A percentile compares a stretch with the other conserved stretches of the same genome.
These are phyloP conservation scores for Pyrenula massariospora DNA, from an alignment of 495 filamentous ascomycete species.

Conservation along the genomic window DNA sequence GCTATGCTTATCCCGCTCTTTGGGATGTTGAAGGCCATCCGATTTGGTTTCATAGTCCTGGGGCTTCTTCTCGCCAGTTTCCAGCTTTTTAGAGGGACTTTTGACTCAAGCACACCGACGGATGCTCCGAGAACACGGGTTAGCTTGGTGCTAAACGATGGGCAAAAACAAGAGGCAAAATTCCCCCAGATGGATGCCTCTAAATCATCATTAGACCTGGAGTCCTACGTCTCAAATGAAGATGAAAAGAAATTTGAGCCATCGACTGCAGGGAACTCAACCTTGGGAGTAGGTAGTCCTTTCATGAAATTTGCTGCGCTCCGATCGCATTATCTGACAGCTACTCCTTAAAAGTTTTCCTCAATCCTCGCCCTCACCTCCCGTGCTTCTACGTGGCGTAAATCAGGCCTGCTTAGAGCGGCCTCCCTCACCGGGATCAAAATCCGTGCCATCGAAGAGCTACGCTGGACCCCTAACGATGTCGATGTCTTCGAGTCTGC, in stretches of 20 bases:
- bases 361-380: constrained; percentile 9
- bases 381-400: constrained; percentile 7
- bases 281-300: constrained; percentile 1
- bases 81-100: background rate
- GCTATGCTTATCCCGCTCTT: background rate
- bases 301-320: background rate
- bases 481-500: constrained; percentile 4
- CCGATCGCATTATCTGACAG: background rate
- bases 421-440: constrained; percentile 7
- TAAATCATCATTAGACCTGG: background rate
- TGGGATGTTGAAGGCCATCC: background rate
- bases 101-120: background rate
- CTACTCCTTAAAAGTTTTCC: constrained; percentile 5
- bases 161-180: background rate
- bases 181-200: background rate
- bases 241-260: background rate
- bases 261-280: constrained; percentile 1
- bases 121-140: background rate
- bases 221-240: no score
- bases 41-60: background rate
- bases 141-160: background rate
- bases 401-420: constrained; percentile 6
- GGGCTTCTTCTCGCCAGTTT: background rate
- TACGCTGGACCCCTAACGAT: constrained; percentile 4
- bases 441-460: constrained; percentile 7